Evolutionary conservation across 441 rosid genomes (phyloP).

Genomic region (Mallotus repandus): DNA sequence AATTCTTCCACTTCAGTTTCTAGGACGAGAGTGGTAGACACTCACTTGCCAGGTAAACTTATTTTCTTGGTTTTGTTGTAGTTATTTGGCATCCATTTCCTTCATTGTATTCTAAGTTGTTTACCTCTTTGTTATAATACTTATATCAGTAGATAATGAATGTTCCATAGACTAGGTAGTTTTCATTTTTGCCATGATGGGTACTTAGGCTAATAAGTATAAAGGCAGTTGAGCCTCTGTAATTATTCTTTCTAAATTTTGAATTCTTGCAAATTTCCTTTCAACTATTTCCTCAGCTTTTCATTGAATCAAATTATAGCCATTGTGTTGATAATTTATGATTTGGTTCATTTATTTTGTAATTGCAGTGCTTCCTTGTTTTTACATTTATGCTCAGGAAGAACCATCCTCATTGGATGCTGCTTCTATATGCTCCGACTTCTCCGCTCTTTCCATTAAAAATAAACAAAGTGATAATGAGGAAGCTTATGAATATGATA

Average conservation of each 20-base stretch:
- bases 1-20: conserved; percentile 33
- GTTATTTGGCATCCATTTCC: not conserved
- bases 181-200: too few relatives aligned
- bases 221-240: not conserved
- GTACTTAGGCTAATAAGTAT: too few relatives aligned
- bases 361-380: conserved; percentile 79
- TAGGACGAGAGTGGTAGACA: conserved; percentile 29
- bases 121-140: too few relatives aligned
- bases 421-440: conserved; percentile 37
- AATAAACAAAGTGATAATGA: conserved; percentile 38
- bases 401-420: conserved; percentile 41
- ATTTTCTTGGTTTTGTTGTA: not conserved
- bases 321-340: not conserved
- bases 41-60: conserved; percentile 41
- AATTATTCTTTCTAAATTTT: not conserved
- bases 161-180: too few relatives aligned
- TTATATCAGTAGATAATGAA: too few relatives aligned
- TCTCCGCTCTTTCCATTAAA: conserved; percentile 46
- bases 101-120: not conserved
- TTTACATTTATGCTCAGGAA: conserved; percentile 65
- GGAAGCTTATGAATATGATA: conserved; percentile 80
- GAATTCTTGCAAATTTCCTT: not conserved
- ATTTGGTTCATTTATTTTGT: conserved; percentile 16
- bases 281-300: not conserved
- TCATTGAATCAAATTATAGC: not conserved